Evolutionary conservation across 2,329 filamentous ascomycete genomes (phyloP).

Genomic region (Pseudopyricularia cyperi): DNA sequence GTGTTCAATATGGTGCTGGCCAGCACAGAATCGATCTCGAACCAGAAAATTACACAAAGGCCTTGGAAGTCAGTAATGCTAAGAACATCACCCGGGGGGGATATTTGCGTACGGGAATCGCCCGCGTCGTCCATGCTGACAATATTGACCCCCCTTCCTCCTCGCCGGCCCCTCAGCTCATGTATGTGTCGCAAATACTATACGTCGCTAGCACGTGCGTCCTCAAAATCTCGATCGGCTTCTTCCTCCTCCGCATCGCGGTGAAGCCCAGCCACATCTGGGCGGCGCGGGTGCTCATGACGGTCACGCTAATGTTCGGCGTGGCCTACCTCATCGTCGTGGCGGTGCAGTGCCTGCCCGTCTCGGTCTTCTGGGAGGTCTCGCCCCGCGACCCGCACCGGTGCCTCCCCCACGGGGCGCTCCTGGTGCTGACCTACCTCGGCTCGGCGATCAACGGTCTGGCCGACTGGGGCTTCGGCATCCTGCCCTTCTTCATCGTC

Average conservation of each 20-base stretch:
- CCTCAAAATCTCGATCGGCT: slow-evolving; percentile 24
- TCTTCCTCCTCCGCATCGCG: slow-evolving; percentile 24
- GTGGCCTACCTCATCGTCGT: slow-evolving; percentile 24
- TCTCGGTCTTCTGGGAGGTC: slow-evolving; percentile 17
- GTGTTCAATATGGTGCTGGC: background rate
- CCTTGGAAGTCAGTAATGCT: slow-evolving; percentile 1
- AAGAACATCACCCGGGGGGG: too few species aligned
- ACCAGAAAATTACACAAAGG: background rate
- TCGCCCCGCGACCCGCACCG: slow-evolving; percentile 13
- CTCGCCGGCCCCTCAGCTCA: background rate
- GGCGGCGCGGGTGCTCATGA: slow-evolving; percentile 17
- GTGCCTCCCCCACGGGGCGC: background rate
- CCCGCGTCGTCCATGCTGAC: background rate
- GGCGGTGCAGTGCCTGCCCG: slow-evolving; percentile 24
- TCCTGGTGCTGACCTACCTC: slow-evolving; percentile 14
- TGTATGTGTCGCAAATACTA: slow-evolving; percentile 11
- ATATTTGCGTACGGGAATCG: too few species aligned
- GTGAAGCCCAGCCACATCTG: slow-evolving; percentile 12
- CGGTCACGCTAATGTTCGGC: slow-evolving; percentile 18
- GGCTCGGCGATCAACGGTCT: slow-evolving; percentile 24
- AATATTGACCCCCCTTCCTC: background rate
- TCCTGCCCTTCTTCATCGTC: slow-evolving; percentile 25
- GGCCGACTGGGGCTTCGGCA: slow-evolving; percentile 25
- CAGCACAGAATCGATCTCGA: background rate
- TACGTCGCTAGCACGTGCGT: slow-evolving; percentile 22